Conservation (phyloP, 2,329 filamentous ascomycete genomes). For the Chaetomiaceae sp. region DNA sequence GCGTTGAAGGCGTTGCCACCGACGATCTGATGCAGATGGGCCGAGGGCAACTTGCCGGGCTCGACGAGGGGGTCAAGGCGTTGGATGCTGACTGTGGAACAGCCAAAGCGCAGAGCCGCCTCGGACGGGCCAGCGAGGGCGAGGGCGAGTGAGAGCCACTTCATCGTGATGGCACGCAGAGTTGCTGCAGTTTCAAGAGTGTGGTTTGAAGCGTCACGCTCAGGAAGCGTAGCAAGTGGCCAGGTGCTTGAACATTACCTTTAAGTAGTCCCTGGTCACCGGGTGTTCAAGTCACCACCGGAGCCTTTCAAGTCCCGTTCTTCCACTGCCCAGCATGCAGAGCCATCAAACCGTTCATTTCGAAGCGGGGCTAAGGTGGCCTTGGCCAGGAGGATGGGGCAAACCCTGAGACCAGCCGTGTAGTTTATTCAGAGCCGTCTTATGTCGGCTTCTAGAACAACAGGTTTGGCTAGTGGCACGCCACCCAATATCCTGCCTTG, state of each 20-base stretch:
- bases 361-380: slow-evolving; percentile 4
- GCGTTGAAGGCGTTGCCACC: slow-evolving; percentile 25
- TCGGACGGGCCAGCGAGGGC: slow-evolving; percentile 19
- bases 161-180: no score
- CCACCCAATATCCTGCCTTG: no score
- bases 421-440: no score
- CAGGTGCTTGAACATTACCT: no score
- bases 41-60: slow-evolving; percentile 19
- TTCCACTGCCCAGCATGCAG: neutral
- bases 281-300: neutral
- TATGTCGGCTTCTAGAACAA: no score
- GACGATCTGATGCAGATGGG: slow-evolving; percentile 25
- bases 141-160: slow-evolving; percentile 20
- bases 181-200: no score
- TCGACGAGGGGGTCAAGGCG: slow-evolving; percentile 25
- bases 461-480: no score
- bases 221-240: no score
- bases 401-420: no score
- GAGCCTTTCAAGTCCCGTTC: slow-evolving; percentile 1
- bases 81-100: slow-evolving; percentile 8
- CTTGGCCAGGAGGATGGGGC: slow-evolving; percentile 2
- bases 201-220: no score
- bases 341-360: slow-evolving; percentile 5
- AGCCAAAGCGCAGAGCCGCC: slow-evolving; percentile 22
- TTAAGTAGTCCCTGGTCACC: no score